phyloP scores from a whole-genome alignment of 345 rosid species.

The Eucalyptus tenuipes region DNA sequence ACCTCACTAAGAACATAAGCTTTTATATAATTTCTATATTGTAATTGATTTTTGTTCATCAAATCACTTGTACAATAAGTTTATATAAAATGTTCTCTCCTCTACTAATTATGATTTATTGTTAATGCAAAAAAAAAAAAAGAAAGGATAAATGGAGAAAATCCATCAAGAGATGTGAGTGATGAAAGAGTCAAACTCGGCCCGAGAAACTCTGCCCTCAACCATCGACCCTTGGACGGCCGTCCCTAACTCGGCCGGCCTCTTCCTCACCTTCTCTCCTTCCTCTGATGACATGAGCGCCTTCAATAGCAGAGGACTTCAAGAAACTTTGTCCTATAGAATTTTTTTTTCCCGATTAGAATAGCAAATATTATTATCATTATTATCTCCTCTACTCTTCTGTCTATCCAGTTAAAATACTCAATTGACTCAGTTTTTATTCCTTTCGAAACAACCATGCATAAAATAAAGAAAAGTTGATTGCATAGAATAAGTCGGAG shows the following conservation, averaged over 20 bases:
- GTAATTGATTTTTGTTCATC: neutral
- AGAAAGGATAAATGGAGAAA: neutral
- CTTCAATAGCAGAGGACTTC: no score
- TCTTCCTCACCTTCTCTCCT: no score
- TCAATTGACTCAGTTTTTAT: neutral
- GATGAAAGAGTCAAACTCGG: neutral
- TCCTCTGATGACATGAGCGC: no score
- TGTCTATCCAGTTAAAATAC: neutral
- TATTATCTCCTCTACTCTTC: no score
- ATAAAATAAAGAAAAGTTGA: no score
- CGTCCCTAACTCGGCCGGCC: no score
- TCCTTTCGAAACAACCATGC: neutral
- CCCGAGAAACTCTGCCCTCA: no score
- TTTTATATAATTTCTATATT: neutral
- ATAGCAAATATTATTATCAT: no score
- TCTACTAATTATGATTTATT: neutral
- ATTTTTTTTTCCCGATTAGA: no score
- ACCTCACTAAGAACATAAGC: neutral
- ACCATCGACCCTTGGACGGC: no score
- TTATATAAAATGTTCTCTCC: neutral
- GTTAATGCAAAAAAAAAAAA: neutral
- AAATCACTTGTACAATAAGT: neutral
- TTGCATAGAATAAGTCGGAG: no score
- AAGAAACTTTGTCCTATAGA: no score
- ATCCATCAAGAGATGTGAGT: slow-evolving; percentile 23